These are phyloP conservation scores for Arthrobotrys conoides DNA, from an alignment of 2,329 filamentous ascomycete genomes.

Conservation along the genomic window DNA sequence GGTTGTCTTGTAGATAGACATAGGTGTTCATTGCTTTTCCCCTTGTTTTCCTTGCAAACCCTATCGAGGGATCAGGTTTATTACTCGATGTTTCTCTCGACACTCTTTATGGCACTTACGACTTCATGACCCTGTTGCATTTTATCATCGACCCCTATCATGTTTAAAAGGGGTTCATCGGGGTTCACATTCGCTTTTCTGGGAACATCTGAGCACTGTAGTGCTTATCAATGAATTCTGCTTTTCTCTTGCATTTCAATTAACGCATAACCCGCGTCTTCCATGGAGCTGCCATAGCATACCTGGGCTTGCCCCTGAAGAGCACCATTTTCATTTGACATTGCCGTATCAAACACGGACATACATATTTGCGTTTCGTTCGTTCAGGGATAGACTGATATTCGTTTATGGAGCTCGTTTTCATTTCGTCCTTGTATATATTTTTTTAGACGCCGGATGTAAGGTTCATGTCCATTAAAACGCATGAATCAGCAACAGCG, in stretches of 20 bases:
- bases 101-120: constrained; percentile 48
- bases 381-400: constrained; percentile 4
- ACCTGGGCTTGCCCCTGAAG: not conserved
- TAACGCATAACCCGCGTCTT: constrained; percentile 1
- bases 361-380: constrained; percentile 1
- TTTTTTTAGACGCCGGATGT: constrained; percentile 1
- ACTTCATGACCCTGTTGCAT: constrained; percentile 44
- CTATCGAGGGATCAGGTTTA: constrained; percentile 44
- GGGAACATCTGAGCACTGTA: constrained; percentile 45
- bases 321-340: not conserved
- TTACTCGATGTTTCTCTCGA: constrained; percentile 37
- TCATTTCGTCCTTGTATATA: constrained; percentile 25
- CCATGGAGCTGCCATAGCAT: constrained; percentile 4
- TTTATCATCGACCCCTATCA: constrained; percentile 25
- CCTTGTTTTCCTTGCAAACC: constrained; percentile 8
- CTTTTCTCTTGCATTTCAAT: constrained; percentile 18
- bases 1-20: constrained; percentile 7
- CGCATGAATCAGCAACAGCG: not conserved
- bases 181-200: constrained; percentile 36
- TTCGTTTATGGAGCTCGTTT: not conserved
- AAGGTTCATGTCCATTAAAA: not conserved
- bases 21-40: constrained; percentile 5
- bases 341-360: constrained; percentile 10
- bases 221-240: constrained; percentile 31
- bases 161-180: constrained; percentile 8